Base-by-base conservation (phyloP, 352 stramenopile species). In the Phytopythium chamaehyphon region DNA sequence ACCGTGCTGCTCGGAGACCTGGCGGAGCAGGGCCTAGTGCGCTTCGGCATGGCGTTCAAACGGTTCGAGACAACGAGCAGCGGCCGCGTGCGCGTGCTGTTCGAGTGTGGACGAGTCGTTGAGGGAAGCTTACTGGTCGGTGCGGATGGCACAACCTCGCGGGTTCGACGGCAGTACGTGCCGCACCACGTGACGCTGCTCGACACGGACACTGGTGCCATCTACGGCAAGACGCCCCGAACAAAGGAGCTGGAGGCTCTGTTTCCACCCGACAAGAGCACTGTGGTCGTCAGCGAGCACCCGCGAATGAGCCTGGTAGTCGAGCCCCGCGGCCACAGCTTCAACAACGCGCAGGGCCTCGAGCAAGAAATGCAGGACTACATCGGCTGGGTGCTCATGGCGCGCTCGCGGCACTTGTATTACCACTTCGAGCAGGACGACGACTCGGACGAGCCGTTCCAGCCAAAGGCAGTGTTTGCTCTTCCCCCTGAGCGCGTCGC, bases 191-290 rank as follows among this genome's bases (percentile, higher is more conserved):
- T 71, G 10, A 71, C 62, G 3, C 54, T 88, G 14, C 54, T 88
- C 14, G 77, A 88, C 59, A 85, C 72, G 15, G 77, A 86, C 44
- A 75, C 72, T 16, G 66, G 71, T 1, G 77, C 73, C 12, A 85
- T 88, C 51, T 88, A 88, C 59, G 77, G 77, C 38, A 88, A 86
- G 59, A 86, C 77, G 6, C 60, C 65, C 1, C 47, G 86, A 22
- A 74, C 72, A 1, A 62, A 72, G 0, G 72, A 77, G 47, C 64
- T 88, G 19, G 69, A 82, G 38, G 55, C 47, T 53, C 73, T 69
- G 47, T 73, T 86, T 23, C 53, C 77, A 14, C 67, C 62, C 0
- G 59, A 70, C n/a, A 60, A 61, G 47, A 88, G 64, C 19, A 86
- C 74, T 0, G 59, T 85, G 47, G 52, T 82, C 16, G 62, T 69